Evolutionary conservation across 2,329 filamentous ascomycete genomes (phyloP).

Genomic region (Fusarium pseudocircinatum): DNA sequence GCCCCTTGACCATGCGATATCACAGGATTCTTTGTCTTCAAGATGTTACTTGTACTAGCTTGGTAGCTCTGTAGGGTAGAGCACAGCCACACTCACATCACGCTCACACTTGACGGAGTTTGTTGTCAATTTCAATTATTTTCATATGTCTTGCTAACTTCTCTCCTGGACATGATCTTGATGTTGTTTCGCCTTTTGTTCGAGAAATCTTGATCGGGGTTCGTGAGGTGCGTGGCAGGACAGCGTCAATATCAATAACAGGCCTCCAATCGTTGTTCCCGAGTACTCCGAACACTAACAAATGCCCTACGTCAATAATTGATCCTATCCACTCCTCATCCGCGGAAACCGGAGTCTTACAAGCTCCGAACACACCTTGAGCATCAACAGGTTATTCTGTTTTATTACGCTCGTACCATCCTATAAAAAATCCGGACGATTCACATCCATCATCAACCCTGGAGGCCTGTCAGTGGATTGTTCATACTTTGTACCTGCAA

Average conservation of each 20-base stretch:
- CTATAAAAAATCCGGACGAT: conserved; percentile 10
- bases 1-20: conserved; percentile 10
- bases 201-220: background rate
- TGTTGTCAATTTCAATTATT: background rate
- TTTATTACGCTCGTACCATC: conserved; percentile 24
- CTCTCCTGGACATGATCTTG: background rate
- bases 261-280: conserved; percentile 1
- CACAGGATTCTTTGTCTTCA: background rate
- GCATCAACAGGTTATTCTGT: conserved; percentile 4
- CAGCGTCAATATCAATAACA: background rate
- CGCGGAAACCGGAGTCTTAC: conserved; percentile 29
- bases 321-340: conserved; percentile 23
- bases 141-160: background rate
- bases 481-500: background rate
- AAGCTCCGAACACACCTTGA: conserved; percentile 35
- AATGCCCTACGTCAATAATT: conserved; percentile 20
- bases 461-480: conserved; percentile 3
- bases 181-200: background rate
- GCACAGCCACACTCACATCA: background rate
- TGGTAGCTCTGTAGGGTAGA: conserved; percentile 18
- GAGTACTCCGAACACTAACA: conserved; percentile 40
- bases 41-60: background rate
- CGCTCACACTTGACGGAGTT: background rate
- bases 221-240: background rate
- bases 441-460: background rate